Conservation (phyloP, 352 stramenopile genomes). For the Globisporangium paroecandrum region DNA sequence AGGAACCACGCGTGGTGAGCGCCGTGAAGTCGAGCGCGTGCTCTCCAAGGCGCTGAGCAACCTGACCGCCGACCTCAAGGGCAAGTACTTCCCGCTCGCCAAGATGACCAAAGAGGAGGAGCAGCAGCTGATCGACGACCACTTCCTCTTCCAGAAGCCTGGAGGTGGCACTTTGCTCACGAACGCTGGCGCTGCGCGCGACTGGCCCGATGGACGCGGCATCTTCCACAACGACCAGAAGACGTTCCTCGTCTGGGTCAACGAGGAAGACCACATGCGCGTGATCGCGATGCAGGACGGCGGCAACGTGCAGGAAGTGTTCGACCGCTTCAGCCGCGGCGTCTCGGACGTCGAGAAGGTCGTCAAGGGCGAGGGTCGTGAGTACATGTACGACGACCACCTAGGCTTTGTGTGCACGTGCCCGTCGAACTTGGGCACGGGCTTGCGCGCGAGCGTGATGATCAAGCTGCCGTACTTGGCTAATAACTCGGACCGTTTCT, state of each 20-base stretch:
- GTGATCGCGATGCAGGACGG: slow-evolving; percentile 90
- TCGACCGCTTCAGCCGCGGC: slow-evolving; percentile 81
- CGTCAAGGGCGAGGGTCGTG: slow-evolving; percentile 77
- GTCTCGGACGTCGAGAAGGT: slow-evolving; percentile 74
- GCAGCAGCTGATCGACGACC: slow-evolving; percentile 87
- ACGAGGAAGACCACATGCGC: slow-evolving; percentile 90
- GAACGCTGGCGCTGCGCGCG: slow-evolving; percentile 82
- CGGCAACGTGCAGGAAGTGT: slow-evolving; percentile 89
- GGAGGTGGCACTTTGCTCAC: slow-evolving; percentile 83
- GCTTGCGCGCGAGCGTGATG: slow-evolving; percentile 80
- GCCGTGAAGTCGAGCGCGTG: slow-evolving; percentile 82
- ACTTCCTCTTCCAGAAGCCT: slow-evolving; percentile 94
- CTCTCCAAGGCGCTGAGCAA: slow-evolving; percentile 69
- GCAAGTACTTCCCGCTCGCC: slow-evolving; percentile 87
- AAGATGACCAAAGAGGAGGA: slow-evolving; percentile 91
- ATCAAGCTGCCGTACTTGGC: slow-evolving; percentile 81
- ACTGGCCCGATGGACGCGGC: slow-evolving; percentile 91
- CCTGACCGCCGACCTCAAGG: slow-evolving; percentile 72
- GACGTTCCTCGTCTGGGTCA: slow-evolving; percentile 88
- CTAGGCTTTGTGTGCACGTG: slow-evolving; percentile 86
- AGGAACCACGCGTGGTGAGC: slow-evolving; percentile 81
- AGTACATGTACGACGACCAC: slow-evolving; percentile 89
- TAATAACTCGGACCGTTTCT: slow-evolving; percentile 63
- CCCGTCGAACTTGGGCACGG: slow-evolving; percentile 86
- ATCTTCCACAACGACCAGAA: slow-evolving; percentile 93